Percentiles rank a stretch among this genome's conserved stretches.
Evolutionary conservation across 2,329 filamentous ascomycete genomes (phyloP).

Genomic region (Emericellopsis atlantica): DNA sequence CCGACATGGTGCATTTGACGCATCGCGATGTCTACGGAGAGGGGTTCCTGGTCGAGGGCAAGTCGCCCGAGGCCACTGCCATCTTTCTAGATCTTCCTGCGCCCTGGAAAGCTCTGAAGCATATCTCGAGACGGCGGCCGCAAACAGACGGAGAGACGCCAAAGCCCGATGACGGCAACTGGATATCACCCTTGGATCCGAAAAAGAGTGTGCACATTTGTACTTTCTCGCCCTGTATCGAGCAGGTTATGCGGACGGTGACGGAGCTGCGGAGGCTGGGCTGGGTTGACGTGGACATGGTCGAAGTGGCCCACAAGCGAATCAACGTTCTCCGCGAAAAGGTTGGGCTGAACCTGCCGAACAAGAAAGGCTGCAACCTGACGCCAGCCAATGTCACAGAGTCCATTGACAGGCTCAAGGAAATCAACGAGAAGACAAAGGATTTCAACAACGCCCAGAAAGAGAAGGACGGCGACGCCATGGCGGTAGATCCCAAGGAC

Average conservation of each 20-base stretch:
- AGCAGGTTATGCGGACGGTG: conserved; percentile 84
- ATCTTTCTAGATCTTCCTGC: conserved; percentile 73
- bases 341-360: conserved; percentile 51
- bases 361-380: conserved; percentile 59
- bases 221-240: conserved; percentile 93
- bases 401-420: conserved; percentile 58
- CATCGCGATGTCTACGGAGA: conserved; percentile 69
- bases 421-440: conserved; percentile 58
- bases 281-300: conserved; percentile 90
- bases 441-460: conserved; percentile 30
- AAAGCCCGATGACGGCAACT: conserved; percentile 15
- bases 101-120: conserved; percentile 67
- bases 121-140: conserved; percentile 48
- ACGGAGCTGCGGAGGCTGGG: conserved; percentile 66
- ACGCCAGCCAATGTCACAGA: conserved; percentile 66
- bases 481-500: conserved; percentile 6
- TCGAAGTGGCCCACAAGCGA: conserved; percentile 70
- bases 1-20: conserved; percentile 55
- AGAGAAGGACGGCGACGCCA: conserved; percentile 26
- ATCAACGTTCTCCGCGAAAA: conserved; percentile 76
- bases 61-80: conserved; percentile 52
- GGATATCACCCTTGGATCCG: conserved; percentile 56
- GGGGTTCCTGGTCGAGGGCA: conserved; percentile 52
- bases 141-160: conserved; percentile 11
- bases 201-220: conserved; percentile 67